Percentiles rank a stretch among this genome's conserved stretches.
Conservation (phyloP, 2,329 filamentous ascomycete species). For the Fusarium sp. region DNA sequence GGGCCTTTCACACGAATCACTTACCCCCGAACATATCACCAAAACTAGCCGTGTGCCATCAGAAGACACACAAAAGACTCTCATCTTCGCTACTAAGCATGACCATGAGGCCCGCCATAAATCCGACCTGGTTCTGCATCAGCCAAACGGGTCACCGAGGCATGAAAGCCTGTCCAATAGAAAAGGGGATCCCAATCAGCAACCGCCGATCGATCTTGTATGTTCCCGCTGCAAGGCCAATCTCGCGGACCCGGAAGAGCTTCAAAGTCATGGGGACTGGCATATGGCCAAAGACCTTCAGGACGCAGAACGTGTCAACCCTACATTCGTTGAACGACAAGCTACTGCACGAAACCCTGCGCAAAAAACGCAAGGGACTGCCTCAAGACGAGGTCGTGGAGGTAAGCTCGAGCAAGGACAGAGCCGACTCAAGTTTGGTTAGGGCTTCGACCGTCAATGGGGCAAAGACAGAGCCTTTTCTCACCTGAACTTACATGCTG, state of each 20-base stretch:
- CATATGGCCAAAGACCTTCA: constrained; percentile 92
- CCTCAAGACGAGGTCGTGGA: constrained; percentile 57
- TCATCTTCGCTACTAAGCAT: constrained; percentile 20
- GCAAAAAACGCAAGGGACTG: constrained; percentile 52
- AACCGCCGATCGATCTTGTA: constrained; percentile 55
- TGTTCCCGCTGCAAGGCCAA: constrained; percentile 76
- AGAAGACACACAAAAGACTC: constrained; percentile 16
- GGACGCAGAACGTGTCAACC: constrained; percentile 67
- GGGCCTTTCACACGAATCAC: constrained; percentile 40
- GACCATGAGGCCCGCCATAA: constrained; percentile 36
- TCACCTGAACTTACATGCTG: not conserved
- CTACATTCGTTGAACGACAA: constrained; percentile 58
- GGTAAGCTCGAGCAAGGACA: constrained; percentile 68
- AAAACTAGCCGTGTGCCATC: constrained; percentile 13
- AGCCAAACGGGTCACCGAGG: constrained; percentile 20
- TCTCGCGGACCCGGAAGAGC: constrained; percentile 68
- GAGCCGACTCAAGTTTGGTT: constrained; percentile 71
- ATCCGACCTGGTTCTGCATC: constrained; percentile 24
- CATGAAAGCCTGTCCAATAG: constrained; percentile 31
- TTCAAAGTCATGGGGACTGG: constrained; percentile 89
- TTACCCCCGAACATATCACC: not conserved
- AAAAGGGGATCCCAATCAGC: constrained; percentile 42
- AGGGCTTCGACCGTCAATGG: constrained; percentile 37
- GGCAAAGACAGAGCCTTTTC: constrained; percentile 5
- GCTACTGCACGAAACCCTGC: constrained; percentile 49